Conservation (phyloP, 306 rosid species). For the Acacia confusa region DNA sequence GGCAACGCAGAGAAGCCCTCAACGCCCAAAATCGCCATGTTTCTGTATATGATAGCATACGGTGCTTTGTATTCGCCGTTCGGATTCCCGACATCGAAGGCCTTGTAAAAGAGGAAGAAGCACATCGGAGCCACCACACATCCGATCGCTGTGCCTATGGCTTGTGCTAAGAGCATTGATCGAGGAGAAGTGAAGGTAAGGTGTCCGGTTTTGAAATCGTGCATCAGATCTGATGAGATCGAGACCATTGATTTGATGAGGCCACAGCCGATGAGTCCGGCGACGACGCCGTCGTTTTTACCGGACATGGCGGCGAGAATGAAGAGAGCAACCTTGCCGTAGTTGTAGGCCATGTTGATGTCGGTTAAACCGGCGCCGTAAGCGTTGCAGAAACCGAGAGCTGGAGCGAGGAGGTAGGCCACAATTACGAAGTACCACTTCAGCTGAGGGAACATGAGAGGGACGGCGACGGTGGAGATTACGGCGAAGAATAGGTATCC, state of each 20-base stretch:
- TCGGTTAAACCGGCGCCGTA: constrained; percentile 96
- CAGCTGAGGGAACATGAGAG: constrained; percentile 82
- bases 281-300: constrained; percentile 73
- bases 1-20: constrained; percentile 95
- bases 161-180: constrained; percentile 90
- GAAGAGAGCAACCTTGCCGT: constrained; percentile 96
- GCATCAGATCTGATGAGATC: constrained; percentile 95
- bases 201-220: constrained; percentile 91
- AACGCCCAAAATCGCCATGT: constrained; percentile 95
- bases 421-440: constrained; percentile 87
- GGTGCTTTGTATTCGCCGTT: constrained; percentile 94
- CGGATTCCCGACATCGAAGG: constrained; percentile 85
- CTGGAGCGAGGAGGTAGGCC: constrained; percentile 82
- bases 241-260: constrained; percentile 91
- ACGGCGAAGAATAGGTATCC: constrained; percentile 75
- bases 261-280: constrained; percentile 96
- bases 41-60: constrained; percentile 83
- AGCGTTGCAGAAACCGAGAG: constrained; percentile 97
- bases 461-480: constrained; percentile 72
- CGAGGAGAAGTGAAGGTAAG: constrained; percentile 93
- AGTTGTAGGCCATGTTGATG: constrained; percentile 98
- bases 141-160: constrained; percentile 91
- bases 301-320: constrained; percentile 79
- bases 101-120: constrained; percentile 89
- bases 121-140: constrained; percentile 90